Conservation (phyloP, 352 stramenopile genomes). For the Phytophthora hibernalis region DNA sequence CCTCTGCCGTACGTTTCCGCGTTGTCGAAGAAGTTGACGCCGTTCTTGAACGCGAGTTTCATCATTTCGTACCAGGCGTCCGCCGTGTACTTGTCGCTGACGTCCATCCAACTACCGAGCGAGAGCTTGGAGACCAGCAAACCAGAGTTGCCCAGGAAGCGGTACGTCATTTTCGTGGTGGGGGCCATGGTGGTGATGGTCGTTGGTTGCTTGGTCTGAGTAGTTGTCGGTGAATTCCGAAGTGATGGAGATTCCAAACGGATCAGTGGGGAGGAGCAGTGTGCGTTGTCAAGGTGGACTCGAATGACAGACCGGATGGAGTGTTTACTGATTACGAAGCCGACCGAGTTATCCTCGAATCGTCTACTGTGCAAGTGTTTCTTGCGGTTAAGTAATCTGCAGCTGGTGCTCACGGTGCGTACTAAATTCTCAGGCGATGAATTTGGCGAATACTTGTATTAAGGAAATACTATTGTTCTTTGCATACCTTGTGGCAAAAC, state of each 20-base stretch:
- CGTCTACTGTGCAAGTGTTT: too few relatives aligned
- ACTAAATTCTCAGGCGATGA: too few relatives aligned
- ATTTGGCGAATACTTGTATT: too few relatives aligned
- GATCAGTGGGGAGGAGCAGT: too few relatives aligned
- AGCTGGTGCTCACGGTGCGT: too few relatives aligned
- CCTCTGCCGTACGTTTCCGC: slow-evolving; percentile 41
- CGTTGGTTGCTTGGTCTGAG: not conserved
- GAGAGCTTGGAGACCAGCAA: slow-evolving; percentile 52
- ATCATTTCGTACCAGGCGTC: slow-evolving; percentile 45
- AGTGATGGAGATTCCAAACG: not conserved
- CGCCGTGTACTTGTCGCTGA: slow-evolving; percentile 18
- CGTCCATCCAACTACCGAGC: slow-evolving; percentile 43
- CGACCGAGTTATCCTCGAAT: too few relatives aligned
- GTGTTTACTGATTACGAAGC: too few relatives aligned
- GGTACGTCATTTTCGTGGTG: slow-evolving; percentile 27
- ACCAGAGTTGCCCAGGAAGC: slow-evolving; percentile 25
- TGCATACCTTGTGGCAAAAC: too few relatives aligned
- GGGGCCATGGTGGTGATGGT: slow-evolving; percentile 6
- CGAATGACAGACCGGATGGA: not conserved
- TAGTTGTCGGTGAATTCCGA: slow-evolving; percentile 15
- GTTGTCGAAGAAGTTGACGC: slow-evolving; percentile 69
- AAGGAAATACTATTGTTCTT: too few relatives aligned
- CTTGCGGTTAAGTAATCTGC: too few relatives aligned
- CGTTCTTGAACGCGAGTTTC: slow-evolving; percentile 36
- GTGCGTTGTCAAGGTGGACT: too few relatives aligned